phyloP scores from a whole-genome alignment of 164 flowering plant species.

The Kalanchoe fedtschenkoi region DNA sequence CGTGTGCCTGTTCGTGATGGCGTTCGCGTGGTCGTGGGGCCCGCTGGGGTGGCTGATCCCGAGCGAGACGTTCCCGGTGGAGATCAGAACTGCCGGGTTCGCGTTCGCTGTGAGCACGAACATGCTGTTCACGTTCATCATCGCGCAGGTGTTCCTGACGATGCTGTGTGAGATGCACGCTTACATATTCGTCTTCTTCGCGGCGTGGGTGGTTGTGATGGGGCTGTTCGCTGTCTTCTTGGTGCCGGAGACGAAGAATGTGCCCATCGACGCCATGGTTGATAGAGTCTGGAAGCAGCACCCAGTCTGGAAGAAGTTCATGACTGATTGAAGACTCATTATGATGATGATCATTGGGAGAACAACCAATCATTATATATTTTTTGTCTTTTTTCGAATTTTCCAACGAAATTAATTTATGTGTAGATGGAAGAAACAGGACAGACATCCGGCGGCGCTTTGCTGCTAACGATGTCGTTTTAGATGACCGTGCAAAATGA shows the following conservation, averaged over 20 bases:
- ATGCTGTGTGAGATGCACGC: constrained; percentile 55
- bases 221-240: constrained; percentile 31
- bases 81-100: constrained; percentile 48
- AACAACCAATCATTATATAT: too few relatives aligned
- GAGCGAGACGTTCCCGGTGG: constrained; percentile 47
- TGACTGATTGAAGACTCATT: constrained; percentile 12
- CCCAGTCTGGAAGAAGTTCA: constrained; percentile 39
- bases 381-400: too few relatives aligned
- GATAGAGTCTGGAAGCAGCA: constrained; percentile 51
- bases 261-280: constrained; percentile 36
- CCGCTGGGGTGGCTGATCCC: constrained; percentile 69
- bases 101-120: constrained; percentile 56
- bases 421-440: too few relatives aligned
- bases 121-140: constrained; percentile 62
- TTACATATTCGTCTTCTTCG: constrained; percentile 51
- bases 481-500: too few relatives aligned
- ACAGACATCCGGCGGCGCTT: too few relatives aligned
- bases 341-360: too few relatives aligned
- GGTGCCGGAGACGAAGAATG: constrained; percentile 41
- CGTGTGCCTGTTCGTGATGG: constrained; percentile 34
- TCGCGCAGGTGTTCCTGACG: constrained; percentile 62
- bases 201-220: constrained; percentile 46
- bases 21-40: constrained; percentile 66
- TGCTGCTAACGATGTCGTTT: too few relatives aligned
- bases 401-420: too few relatives aligned